A percentile compares a stretch with the other conserved stretches of the same genome.
Conservation (phyloP, 1,284 basidiomycete genomes). For the Austroboletus novae-zelandiae region DNA sequence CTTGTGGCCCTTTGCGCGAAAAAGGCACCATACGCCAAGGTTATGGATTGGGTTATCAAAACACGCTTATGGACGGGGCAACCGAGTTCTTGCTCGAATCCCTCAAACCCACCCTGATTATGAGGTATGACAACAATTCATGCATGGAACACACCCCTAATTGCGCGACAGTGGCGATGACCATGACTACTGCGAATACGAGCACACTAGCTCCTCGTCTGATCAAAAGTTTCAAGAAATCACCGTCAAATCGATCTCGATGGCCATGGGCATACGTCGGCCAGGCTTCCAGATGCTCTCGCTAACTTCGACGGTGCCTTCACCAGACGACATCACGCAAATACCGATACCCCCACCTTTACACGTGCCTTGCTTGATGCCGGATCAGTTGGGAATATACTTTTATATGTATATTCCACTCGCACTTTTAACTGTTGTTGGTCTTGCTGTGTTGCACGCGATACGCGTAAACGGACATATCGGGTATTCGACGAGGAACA, state of each 20-base stretch:
- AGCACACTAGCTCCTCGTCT: slow-evolving; percentile 43
- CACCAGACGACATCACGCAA: slow-evolving; percentile 26
- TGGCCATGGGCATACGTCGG: slow-evolving; percentile 68
- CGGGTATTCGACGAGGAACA: slow-evolving; percentile 4
- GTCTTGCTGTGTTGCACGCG: slow-evolving; percentile 38
- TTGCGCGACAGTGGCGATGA: slow-evolving; percentile 69
- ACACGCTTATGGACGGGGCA: slow-evolving; percentile 71
- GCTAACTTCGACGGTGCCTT: slow-evolving; percentile 48
- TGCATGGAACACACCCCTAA: slow-evolving; percentile 6
- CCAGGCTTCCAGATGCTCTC: slow-evolving; percentile 89
- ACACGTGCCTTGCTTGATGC: slow-evolving; percentile 65
- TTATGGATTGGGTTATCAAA: slow-evolving; percentile 81
- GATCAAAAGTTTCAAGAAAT: slow-evolving; percentile 53
- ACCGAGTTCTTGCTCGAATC: slow-evolving; percentile 67
- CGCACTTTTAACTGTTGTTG: slow-evolving; percentile 40
- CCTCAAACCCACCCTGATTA: slow-evolving; percentile 64
- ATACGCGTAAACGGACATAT: slow-evolving; percentile 13
- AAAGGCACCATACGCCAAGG: slow-evolving; percentile 69
- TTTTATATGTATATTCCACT: slow-evolving; percentile 54
- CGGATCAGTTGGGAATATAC: slow-evolving; percentile 66
- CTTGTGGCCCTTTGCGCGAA: slow-evolving; percentile 77
- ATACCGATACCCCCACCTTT: slow-evolving; percentile 19
- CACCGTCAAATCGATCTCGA: slow-evolving; percentile 84
- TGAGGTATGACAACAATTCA: slow-evolving; percentile 53
- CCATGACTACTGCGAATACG: slow-evolving; percentile 84